phyloP scores from a whole-genome alignment of 345 rosid species.

The Bruguiera gymnorhiza region DNA sequence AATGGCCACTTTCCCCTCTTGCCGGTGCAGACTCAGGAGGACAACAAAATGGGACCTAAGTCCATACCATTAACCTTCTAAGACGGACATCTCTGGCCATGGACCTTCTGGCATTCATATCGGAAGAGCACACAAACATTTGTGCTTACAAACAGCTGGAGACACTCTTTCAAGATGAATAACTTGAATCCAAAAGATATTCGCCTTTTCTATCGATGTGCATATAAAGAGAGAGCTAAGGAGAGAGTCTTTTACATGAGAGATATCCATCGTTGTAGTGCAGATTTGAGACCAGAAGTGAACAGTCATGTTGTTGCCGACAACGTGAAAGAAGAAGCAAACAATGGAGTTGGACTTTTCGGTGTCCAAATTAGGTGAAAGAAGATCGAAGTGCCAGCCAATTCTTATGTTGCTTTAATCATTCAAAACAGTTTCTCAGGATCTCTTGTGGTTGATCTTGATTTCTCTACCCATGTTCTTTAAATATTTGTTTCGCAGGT shows the following conservation, averaged over 20 bases:
- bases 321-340: slow-evolving; percentile 3
- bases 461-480: too few species aligned
- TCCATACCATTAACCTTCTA: slow-evolving; percentile 12
- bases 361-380: slow-evolving; percentile 11
- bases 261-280: background rate
- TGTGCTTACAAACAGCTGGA: slow-evolving; percentile 23
- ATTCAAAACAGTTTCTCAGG: too few species aligned
- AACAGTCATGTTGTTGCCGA: background rate
- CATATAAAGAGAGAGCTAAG: background rate
- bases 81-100: slow-evolving; percentile 11
- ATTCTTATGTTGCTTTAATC: too few species aligned
- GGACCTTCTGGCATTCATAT: slow-evolving; percentile 25
- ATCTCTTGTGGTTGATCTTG: too few species aligned
- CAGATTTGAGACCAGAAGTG: background rate
- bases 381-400: background rate
- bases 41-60: background rate
- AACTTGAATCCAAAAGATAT: slow-evolving; percentile 15
- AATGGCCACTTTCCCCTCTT: slow-evolving; percentile 15
- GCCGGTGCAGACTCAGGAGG: background rate
- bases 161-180: slow-evolving; percentile 22
- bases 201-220: slow-evolving; percentile 16
- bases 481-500: too few species aligned
- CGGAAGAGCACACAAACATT: slow-evolving; percentile 14
- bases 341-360: slow-evolving; percentile 10
- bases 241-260: slow-evolving; percentile 17